phyloP scores from a whole-genome alignment of 2,329 filamentous ascomycete species.

The Coniosporium tulheliwenetii region DNA sequence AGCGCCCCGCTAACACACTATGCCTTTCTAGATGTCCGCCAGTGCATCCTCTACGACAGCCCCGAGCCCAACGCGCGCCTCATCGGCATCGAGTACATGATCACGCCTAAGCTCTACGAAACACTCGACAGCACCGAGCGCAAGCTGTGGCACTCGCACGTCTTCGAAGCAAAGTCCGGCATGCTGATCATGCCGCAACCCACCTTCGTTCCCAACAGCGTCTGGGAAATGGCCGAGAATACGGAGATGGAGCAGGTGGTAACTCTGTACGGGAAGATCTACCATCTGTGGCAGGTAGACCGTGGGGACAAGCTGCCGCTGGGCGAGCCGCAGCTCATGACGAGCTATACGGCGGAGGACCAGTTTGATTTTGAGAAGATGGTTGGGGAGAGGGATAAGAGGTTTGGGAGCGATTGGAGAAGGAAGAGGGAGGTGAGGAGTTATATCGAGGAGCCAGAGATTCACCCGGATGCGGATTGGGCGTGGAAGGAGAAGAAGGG shows the following conservation, averaged over 20 bases:
- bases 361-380: conserved; percentile 32
- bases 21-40: conserved; percentile 47
- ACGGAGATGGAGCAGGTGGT: conserved; percentile 67
- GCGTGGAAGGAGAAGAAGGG: conserved; percentile 24
- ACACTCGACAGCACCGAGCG: conserved; percentile 44
- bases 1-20: background rate
- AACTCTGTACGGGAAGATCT: conserved; percentile 66
- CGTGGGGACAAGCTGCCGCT: conserved; percentile 49
- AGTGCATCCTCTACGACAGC: conserved; percentile 75
- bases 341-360: conserved; percentile 37
- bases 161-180: conserved; percentile 61
- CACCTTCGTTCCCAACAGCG: conserved; percentile 34
- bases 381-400: conserved; percentile 35
- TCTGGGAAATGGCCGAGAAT: conserved; percentile 64
- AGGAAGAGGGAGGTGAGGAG: conserved; percentile 38
- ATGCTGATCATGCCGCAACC: conserved; percentile 66
- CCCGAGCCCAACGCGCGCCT: conserved; percentile 50
- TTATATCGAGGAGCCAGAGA: conserved; percentile 33
- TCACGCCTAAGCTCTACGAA: conserved; percentile 52
- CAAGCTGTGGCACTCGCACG: conserved; percentile 63
- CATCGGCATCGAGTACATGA: conserved; percentile 82
- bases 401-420: conserved; percentile 35
- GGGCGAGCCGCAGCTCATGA: conserved; percentile 48
- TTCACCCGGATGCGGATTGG: conserved; percentile 32
- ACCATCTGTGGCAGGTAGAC: conserved; percentile 78